Percentiles rank a stretch among this genome's conserved stretches.
Evolutionary conservation across 495 filamentous ascomycete species (phyloP).

Genomic region (Friedmanniomyces simplex): DNA sequence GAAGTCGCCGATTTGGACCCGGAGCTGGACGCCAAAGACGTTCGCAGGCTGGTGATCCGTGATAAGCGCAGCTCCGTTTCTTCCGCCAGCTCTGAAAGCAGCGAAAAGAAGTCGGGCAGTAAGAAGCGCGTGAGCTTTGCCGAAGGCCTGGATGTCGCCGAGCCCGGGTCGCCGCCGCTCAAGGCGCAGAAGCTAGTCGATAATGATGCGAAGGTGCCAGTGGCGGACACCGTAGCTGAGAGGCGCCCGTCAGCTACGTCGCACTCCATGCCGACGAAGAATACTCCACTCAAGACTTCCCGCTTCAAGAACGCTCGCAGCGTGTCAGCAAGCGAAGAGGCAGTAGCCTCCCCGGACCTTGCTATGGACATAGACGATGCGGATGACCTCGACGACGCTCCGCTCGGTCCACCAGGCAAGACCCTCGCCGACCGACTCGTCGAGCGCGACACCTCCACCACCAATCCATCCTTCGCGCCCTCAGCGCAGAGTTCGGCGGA

Average conservation of each 20-base stretch:
- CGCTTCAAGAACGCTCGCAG: constrained; percentile 26
- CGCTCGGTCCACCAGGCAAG: constrained; percentile 41
- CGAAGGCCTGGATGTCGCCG: constrained; percentile 47
- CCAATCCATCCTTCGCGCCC: constrained; percentile 27
- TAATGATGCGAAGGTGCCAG: not conserved
- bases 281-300: constrained; percentile 19
- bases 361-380: not conserved
- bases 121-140: constrained; percentile 78
- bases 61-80: constrained; percentile 12
- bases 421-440: constrained; percentile 50
- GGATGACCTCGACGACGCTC: not conserved
- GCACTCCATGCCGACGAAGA: not conserved
- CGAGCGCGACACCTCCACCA: constrained; percentile 41
- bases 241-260: constrained; percentile 6
- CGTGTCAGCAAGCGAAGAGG: not conserved
- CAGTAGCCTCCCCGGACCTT: not conserved
- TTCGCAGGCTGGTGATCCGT: constrained; percentile 21
- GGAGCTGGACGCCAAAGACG: constrained; percentile 20
- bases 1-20: constrained; percentile 14
- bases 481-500: constrained; percentile 62
- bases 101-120: constrained; percentile 9
- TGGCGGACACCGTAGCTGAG: constrained; percentile 25
- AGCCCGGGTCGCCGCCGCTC: constrained; percentile 7
- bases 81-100: constrained; percentile 5
- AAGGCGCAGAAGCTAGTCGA: constrained; percentile 16